These are phyloP conservation scores for Sideroxylon spinosum DNA, from an alignment of 179 eudicot genomes.

Conservation along the genomic window DNA sequence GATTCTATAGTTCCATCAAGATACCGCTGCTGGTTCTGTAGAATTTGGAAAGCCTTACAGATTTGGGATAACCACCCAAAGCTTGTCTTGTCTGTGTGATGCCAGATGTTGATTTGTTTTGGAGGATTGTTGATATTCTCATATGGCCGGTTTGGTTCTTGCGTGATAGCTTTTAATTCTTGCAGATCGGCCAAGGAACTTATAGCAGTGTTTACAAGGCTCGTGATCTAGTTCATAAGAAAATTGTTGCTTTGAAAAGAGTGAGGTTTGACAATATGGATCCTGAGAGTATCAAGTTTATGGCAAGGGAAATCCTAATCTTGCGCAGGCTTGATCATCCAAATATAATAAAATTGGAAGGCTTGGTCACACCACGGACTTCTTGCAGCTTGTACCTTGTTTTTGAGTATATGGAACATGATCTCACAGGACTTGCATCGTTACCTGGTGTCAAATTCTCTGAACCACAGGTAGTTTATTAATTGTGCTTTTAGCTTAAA, in stretches of 20 bases:
- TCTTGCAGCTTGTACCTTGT: constrained; percentile 76
- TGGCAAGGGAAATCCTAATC: constrained; percentile 83
- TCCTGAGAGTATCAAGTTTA: constrained; percentile 74
- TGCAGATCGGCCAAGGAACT: constrained; percentile 94
- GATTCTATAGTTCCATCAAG: too few relatives aligned
- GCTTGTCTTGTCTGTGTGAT: too few relatives aligned
- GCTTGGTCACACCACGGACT: constrained; percentile 54
- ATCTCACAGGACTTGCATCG: constrained; percentile 77
- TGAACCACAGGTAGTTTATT: constrained; percentile 62
- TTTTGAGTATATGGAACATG: constrained; percentile 91
- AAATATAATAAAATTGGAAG: constrained; percentile 77
- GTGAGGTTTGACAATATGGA: constrained; percentile 80
- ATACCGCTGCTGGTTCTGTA: too few relatives aligned
- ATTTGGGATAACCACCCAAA: too few relatives aligned
- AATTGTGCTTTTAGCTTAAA: not conserved
- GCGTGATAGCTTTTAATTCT: constrained; percentile 23
- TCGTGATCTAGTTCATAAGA: constrained; percentile 53
- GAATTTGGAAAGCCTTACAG: too few relatives aligned
- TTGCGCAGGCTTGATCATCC: constrained; percentile 83
- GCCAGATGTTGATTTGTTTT: too few relatives aligned
- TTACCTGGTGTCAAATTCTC: constrained; percentile 64
- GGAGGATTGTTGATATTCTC: not conserved
- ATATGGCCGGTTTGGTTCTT: constrained; percentile 23
- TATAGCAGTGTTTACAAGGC: constrained; percentile 91
- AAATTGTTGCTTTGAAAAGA: constrained; percentile 75